These are phyloP conservation scores for Eucalyptus caleyi DNA, from an alignment of 345 rosid species.

Conservation along the genomic window DNA sequence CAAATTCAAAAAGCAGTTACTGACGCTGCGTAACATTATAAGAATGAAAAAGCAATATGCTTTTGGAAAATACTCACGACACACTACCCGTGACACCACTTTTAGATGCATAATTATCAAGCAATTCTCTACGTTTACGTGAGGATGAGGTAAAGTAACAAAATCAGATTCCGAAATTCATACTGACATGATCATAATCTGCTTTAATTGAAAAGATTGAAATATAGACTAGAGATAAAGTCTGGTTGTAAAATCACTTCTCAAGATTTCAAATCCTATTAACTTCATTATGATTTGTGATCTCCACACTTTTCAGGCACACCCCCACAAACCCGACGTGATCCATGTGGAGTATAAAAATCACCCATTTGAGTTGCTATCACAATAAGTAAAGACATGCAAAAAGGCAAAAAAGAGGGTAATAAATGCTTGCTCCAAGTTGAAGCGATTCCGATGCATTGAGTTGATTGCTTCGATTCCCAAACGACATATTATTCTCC, in stretches of 20 bases:
- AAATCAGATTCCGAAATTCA: neutral
- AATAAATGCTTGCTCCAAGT: neutral
- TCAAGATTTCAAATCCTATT: fast-evolving
- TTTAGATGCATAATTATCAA: neutral
- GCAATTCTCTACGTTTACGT: neutral
- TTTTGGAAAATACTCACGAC: fast-evolving
- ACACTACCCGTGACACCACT: fast-evolving
- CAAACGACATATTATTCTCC: no score
- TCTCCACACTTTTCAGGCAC: fast-evolving
- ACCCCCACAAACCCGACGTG: no score
- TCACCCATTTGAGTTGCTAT: neutral
- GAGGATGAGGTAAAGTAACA: neutral
- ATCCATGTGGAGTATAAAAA: neutral
- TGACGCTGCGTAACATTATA: fast-evolving
- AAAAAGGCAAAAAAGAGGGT: neutral
- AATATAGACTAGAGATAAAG: neutral
- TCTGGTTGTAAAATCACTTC: fast-evolving
- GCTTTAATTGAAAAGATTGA: neutral
- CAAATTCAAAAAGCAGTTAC: neutral
- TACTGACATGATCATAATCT: neutral
- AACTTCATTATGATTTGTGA: neutral
- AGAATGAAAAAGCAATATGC: neutral
- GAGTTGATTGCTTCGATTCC: neutral
- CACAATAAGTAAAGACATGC: neutral
- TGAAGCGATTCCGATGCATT: neutral